Conservation (phyloP, 2,329 filamentous ascomycete species). For the Claviceps purpurea region DNA sequence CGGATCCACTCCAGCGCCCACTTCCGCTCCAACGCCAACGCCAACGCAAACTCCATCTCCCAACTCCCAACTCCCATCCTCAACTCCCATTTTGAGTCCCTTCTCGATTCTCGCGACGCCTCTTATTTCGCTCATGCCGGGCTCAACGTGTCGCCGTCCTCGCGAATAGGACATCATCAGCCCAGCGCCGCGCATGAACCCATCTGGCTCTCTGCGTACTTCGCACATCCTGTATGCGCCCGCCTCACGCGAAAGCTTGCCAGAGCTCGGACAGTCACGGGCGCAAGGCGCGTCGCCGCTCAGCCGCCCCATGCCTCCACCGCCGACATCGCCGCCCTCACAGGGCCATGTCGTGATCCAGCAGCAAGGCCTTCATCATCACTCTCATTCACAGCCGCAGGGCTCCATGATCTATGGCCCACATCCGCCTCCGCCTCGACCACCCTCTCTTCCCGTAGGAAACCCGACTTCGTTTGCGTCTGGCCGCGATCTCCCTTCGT, state of each 20-base stretch:
- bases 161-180: conserved; percentile 5
- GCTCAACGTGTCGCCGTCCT: conserved; percentile 4
- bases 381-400: conserved; percentile 14
- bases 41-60: neutral
- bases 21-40: conserved; percentile 1
- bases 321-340: conserved; percentile 29
- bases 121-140: conserved; percentile 3
- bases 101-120: neutral
- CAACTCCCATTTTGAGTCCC: neutral
- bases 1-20: conserved; percentile 1
- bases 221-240: conserved; percentile 23
- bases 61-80: neutral
- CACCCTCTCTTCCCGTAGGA: conserved; percentile 28
- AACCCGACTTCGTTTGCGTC: conserved; percentile 31
- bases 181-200: conserved; percentile 2
- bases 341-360: conserved; percentile 12
- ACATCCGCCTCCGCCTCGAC: conserved; percentile 33
- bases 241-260: conserved; percentile 16
- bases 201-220: conserved; percentile 14
- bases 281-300: conserved; percentile 33
- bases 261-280: conserved; percentile 25
- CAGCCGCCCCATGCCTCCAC: conserved; percentile 33
- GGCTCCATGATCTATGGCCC: conserved; percentile 27
- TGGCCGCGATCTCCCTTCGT: conserved; percentile 39
- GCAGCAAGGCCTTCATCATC: conserved; percentile 15